phyloP scores from a whole-genome alignment of 495 filamentous ascomycete species.

The Tuber aestivum region DNA sequence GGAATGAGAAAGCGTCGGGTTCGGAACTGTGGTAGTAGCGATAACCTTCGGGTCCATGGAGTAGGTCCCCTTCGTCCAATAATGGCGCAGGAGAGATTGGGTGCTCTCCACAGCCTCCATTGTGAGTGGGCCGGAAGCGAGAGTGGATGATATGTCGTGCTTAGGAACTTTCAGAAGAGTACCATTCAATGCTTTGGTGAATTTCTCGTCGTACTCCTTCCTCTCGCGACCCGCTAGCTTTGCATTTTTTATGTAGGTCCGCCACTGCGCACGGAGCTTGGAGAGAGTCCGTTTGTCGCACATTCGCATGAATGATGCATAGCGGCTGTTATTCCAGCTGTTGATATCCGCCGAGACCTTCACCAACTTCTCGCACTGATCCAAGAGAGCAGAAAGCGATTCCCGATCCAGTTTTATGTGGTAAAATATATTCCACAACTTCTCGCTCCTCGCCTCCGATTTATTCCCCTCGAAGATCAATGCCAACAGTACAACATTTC shows the following conservation, averaged over 20 bases:
- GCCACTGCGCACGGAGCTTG: conserved; percentile 32
- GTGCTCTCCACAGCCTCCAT: conserved; percentile 7
- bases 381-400: conserved; percentile 39
- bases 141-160: conserved; percentile 9
- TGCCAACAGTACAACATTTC: conserved; percentile 51
- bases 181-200: conserved; percentile 14
- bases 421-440: conserved; percentile 55
- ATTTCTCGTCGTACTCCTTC: conserved; percentile 19
- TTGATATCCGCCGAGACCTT: conserved; percentile 38
- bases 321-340: conserved; percentile 38
- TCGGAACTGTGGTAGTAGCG: conserved; percentile 33
- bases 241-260: conserved; percentile 21
- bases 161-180: conserved; percentile 1
- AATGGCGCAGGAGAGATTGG: conserved; percentile 14
- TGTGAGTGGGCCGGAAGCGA: conserved; percentile 32
- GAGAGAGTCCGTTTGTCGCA: conserved; percentile 39
- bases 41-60: conserved; percentile 17
- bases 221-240: conserved; percentile 16
- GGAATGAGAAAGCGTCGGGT: conserved; percentile 44
- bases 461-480: conserved; percentile 46
- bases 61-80: conserved; percentile 33
- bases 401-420: conserved; percentile 48
- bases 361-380: conserved; percentile 41
- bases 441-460: conserved; percentile 19
- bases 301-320: conserved; percentile 39